Conservation (phyloP, 1,139 yeast genomes). For the Saccharomycopsis crataegensis region DNA sequence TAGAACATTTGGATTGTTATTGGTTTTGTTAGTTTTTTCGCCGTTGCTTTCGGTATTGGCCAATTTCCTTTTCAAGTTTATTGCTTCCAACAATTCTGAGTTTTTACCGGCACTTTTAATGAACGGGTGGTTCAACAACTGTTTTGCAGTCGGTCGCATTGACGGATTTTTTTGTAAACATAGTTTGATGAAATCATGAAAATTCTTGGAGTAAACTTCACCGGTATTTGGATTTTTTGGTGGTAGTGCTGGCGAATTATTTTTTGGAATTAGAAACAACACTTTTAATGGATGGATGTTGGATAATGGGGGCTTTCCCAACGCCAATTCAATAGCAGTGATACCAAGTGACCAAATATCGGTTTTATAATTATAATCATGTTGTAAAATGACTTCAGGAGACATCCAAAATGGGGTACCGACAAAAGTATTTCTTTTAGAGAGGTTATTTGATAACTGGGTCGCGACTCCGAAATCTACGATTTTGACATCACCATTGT, state of each 20-base stretch:
- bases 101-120: constrained; percentile 39
- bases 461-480: constrained; percentile 98
- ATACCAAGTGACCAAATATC: constrained; percentile 97
- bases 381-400: constrained; percentile 87
- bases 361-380: constrained; percentile 81
- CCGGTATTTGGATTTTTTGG: constrained; percentile 4
- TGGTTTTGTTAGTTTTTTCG: neutral
- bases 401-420: constrained; percentile 99
- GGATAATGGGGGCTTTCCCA: constrained; percentile 77
- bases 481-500: constrained; percentile 70
- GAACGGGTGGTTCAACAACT: constrained; percentile 55
- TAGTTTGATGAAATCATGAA: constrained; percentile 54
- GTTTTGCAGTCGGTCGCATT: constrained; percentile 49
- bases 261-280: constrained; percentile 47
- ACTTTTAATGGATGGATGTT: constrained; percentile 78
- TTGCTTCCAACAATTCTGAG: constrained; percentile 27
- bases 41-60: neutral
- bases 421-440: constrained; percentile 80
- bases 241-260: constrained; percentile 40
- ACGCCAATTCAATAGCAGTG: constrained; percentile 76
- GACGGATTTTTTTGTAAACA: constrained; percentile 62
- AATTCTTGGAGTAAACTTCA: constrained; percentile 31
- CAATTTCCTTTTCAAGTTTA: constrained; percentile 18
- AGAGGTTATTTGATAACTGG: constrained; percentile 71
- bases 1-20: too few relatives aligned